Evolutionary conservation across 768 basidiomycete genomes (phyloP).

Genomic region (Podaxis rugospora): DNA sequence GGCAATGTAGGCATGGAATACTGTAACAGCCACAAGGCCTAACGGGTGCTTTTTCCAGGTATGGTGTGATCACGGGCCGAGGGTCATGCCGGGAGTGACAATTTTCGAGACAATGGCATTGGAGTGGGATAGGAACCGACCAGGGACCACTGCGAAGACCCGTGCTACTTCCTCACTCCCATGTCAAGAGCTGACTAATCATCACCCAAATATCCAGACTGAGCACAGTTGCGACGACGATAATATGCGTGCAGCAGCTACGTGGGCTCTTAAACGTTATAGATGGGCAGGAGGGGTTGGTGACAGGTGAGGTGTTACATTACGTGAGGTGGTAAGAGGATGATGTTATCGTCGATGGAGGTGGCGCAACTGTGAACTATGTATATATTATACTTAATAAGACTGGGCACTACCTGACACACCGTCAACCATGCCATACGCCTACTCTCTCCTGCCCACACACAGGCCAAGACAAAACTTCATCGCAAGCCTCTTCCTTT

Average conservation of each 20-base stretch:
- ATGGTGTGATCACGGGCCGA: neutral
- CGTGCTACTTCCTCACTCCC: neutral
- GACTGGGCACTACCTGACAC: neutral
- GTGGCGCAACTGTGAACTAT: neutral
- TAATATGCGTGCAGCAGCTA: no score
- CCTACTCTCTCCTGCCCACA: slow-evolving; percentile 2
- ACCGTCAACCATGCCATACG: neutral
- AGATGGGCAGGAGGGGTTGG: neutral
- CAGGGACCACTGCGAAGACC: neutral
- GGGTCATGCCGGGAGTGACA: neutral
- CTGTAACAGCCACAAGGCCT: no score
- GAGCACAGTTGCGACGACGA: neutral
- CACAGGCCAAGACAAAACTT: neutral
- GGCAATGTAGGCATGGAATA: neutral
- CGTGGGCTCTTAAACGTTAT: no score
- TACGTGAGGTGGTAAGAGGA: neutral
- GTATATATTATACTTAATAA: neutral
- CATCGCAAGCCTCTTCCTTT: neutral
- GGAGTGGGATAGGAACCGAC: no score
- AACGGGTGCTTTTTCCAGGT: neutral
- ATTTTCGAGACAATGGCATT: no score
- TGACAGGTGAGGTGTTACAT: neutral
- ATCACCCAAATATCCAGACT: neutral
- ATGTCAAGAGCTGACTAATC: neutral
- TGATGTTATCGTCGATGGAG: neutral